Conservation (phyloP, 495 filamentous ascomycete species). For the Neurospora hispaniola region DNA sequence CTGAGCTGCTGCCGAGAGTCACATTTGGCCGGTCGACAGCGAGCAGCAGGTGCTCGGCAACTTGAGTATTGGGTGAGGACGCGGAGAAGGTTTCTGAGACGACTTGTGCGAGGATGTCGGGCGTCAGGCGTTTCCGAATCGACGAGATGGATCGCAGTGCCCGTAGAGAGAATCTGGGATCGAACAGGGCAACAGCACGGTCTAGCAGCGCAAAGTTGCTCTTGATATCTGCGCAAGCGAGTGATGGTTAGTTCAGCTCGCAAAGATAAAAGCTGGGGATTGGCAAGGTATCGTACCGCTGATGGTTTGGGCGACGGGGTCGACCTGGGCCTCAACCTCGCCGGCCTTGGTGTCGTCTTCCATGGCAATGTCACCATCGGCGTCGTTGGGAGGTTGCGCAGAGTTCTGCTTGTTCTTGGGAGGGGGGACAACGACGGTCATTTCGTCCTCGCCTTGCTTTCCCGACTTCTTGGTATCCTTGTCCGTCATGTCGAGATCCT, state of each 20-base stretch:
- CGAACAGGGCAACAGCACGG: slow-evolving; percentile 85
- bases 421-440: slow-evolving; percentile 79
- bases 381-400: slow-evolving; percentile 45
- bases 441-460: slow-evolving; percentile 66
- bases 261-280: neutral
- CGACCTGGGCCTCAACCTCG: slow-evolving; percentile 48
- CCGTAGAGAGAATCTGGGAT: slow-evolving; percentile 86
- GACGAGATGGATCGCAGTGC: slow-evolving; percentile 92
- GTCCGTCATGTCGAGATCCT: slow-evolving; percentile 72
- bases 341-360: slow-evolving; percentile 49
- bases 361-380: slow-evolving; percentile 69
- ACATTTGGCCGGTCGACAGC: slow-evolving; percentile 55
- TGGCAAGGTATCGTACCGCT: slow-evolving; percentile 28
- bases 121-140: slow-evolving; percentile 78
- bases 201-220: slow-evolving; percentile 85
- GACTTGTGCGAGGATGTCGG: slow-evolving; percentile 68
- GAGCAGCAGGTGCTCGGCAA: slow-evolving; percentile 57
- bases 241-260: slow-evolving; percentile 2
- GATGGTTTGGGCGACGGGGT: slow-evolving; percentile 52
- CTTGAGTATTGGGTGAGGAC: slow-evolving; percentile 41
- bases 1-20: slow-evolving; percentile 38
- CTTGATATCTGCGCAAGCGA: slow-evolving; percentile 63
- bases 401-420: slow-evolving; percentile 59
- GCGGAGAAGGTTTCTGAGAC: slow-evolving; percentile 68
- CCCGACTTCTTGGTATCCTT: slow-evolving; percentile 57